Conservation (phyloP, 768 basidiomycete species). For the Cystofilobasidium capitatum region DNA sequence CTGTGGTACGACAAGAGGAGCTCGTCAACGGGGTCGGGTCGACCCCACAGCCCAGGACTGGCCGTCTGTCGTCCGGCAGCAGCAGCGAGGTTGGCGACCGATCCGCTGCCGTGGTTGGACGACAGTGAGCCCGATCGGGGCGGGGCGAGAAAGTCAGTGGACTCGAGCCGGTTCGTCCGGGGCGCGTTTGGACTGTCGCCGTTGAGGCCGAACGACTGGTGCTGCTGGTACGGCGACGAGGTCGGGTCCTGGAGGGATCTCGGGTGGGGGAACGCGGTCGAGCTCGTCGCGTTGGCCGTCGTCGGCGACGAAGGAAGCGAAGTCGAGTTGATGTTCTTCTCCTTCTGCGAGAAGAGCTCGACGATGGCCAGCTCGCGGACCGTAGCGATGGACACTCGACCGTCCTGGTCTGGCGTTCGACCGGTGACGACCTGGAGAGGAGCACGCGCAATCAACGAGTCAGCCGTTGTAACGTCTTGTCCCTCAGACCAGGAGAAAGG, state of each 20-base stretch:
- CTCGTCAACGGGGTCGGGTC: constrained; percentile 25
- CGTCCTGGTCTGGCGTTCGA: constrained; percentile 37
- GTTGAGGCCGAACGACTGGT: too few species aligned
- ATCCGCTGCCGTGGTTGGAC: background rate
- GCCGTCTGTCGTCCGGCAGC: background rate
- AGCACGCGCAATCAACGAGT: background rate
- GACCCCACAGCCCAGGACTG: constrained; percentile 5
- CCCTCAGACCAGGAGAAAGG: background rate
- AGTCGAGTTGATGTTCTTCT: constrained; percentile 27
- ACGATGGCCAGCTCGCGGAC: constrained; percentile 42
- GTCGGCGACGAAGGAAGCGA: constrained; percentile 5
- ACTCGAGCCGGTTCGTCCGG: constrained; percentile 1
- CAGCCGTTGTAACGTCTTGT: too few species aligned
- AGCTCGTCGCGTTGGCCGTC: background rate
- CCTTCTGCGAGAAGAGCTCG: constrained; percentile 39
- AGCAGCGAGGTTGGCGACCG: background rate
- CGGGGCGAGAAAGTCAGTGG: constrained; percentile 16
- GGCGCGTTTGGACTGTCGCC: background rate
- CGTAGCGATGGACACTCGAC: constrained; percentile 37
- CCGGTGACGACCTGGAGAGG: constrained; percentile 38
- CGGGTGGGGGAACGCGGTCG: background rate
- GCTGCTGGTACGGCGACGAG: background rate
- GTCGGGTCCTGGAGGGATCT: background rate
- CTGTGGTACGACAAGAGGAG: constrained; percentile 4
- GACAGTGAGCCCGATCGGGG: background rate